These are phyloP conservation scores for Rhizophagus prolifer DNA, from an alignment of 192 early-diverging fungal genomes.

Conservation along the genomic window DNA sequence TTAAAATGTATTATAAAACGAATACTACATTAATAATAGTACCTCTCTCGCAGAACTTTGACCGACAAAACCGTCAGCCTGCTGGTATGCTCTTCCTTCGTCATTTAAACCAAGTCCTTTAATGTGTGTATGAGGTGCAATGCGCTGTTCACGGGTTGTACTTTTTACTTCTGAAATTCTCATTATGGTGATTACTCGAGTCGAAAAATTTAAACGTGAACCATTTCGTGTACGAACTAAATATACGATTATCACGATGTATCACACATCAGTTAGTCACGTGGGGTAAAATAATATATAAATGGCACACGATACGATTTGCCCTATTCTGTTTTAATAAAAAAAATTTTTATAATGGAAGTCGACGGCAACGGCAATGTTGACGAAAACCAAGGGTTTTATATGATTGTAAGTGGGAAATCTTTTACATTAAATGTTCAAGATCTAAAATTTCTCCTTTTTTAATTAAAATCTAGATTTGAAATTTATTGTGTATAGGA, in stretches of 20 bases:
- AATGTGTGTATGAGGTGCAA: conserved; percentile 97
- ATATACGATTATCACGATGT: too few relatives aligned
- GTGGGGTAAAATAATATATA: too few relatives aligned
- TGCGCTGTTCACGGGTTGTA: conserved; percentile 90
- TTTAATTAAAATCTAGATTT: not conserved
- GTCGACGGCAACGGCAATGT: not conserved
- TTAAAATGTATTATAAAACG: not conserved
- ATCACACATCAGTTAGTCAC: too few relatives aligned
- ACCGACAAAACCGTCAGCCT: conserved; percentile 79
- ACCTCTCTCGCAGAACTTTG: conserved; percentile 96
- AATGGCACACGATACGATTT: too few relatives aligned
- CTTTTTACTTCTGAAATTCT: conserved; percentile 89
- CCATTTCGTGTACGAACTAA: too few relatives aligned
- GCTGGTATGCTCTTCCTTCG: conserved; percentile 8
- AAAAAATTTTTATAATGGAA: not conserved
- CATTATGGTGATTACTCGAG: conserved; percentile 53
- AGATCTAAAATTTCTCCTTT: too few relatives aligned
- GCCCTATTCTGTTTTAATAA: too few relatives aligned
- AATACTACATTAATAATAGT: not conserved
- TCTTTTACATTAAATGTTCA: not conserved
- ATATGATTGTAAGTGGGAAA: not conserved
- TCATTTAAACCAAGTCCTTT: conserved; percentile 51
- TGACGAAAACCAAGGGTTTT: not conserved
- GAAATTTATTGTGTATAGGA: conserved; percentile 33
- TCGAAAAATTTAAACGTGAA: too few relatives aligned